phyloP scores from a whole-genome alignment of 2,329 filamentous ascomycete genomes.

The Diplodia scrobiculata region DNA sequence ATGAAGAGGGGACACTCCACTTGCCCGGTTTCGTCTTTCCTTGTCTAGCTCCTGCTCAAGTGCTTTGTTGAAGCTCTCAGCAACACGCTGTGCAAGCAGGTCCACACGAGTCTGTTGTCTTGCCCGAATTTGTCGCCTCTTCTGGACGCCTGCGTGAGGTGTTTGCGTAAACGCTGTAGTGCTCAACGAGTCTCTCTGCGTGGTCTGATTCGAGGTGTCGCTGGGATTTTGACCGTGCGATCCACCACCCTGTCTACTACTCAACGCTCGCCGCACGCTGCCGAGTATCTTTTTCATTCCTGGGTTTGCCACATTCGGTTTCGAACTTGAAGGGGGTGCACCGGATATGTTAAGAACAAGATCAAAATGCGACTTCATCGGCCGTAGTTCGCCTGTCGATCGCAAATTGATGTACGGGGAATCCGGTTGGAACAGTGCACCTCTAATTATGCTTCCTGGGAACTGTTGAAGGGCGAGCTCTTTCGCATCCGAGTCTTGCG shows the following conservation, averaged over 20 bases:
- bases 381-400: conserved; percentile 37
- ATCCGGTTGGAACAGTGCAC: conserved; percentile 78
- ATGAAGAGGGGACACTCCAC: conserved; percentile 1
- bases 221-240: background rate
- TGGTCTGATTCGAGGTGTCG: conserved; percentile 24
- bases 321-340: conserved; percentile 31
- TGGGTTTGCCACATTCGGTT: conserved; percentile 57
- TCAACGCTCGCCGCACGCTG: conserved; percentile 79
- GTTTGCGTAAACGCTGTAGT: background rate
- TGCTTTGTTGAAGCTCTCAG: conserved; percentile 76
- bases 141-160: conserved; percentile 20
- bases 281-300: conserved; percentile 86
- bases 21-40: conserved; percentile 35
- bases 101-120: conserved; percentile 69
- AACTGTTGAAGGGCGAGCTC: conserved; percentile 52
- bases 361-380: conserved; percentile 39
- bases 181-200: conserved; percentile 14
- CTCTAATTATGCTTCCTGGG: conserved; percentile 82
- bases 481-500: background rate
- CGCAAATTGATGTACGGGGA: conserved; percentile 73
- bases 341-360: conserved; percentile 37
- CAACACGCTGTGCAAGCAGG: conserved; percentile 73
- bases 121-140: conserved; percentile 27
- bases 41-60: conserved; percentile 62
- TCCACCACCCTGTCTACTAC: conserved; percentile 54